Conservation (phyloP, 140 eudicot species). For the Anethum foeniculum region DNA sequence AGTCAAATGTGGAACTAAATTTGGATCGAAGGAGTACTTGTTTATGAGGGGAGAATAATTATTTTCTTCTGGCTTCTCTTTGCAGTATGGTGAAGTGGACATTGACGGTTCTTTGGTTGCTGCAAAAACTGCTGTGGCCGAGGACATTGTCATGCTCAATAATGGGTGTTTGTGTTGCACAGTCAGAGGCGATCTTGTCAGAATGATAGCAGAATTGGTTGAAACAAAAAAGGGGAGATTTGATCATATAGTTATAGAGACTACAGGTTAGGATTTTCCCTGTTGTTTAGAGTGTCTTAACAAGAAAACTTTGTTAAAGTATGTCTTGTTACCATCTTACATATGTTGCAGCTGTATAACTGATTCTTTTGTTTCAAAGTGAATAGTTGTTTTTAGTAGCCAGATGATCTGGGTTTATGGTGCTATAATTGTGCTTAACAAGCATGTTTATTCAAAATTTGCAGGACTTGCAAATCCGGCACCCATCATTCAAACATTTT, state of each 20-base stretch:
- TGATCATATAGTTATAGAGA: conserved; percentile 92
- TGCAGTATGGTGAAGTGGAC: conserved; percentile 94
- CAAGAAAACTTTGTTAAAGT: not conserved
- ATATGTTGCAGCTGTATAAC: not conserved
- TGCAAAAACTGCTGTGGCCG: conserved; percentile 85
- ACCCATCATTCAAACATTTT: conserved; percentile 97
- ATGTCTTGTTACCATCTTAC: not conserved
- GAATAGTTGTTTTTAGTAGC: not conserved
- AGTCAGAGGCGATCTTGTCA: conserved; percentile 95
- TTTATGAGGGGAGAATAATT: not conserved
- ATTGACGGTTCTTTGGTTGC: conserved; percentile 98
- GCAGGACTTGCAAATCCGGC: conserved; percentile 98
- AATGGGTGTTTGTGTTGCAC: conserved; percentile 97
- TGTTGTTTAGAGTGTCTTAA: not conserved
- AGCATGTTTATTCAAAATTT: conserved; percentile 7
- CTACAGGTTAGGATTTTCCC: conserved; percentile 52
- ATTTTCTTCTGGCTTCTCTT: conserved; percentile 10
- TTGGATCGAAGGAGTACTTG: not conserved
- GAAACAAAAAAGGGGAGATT: conserved; percentile 77
- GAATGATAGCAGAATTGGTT: conserved; percentile 90
- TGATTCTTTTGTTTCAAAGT: not conserved
- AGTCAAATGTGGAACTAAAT: not conserved
- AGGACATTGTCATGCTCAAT: conserved; percentile 92
- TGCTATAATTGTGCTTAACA: not conserved
- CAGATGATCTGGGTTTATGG: not conserved